Evolutionary conservation across 768 basidiomycete species (phyloP).

Genomic region (Leccinum arenicola): DNA sequence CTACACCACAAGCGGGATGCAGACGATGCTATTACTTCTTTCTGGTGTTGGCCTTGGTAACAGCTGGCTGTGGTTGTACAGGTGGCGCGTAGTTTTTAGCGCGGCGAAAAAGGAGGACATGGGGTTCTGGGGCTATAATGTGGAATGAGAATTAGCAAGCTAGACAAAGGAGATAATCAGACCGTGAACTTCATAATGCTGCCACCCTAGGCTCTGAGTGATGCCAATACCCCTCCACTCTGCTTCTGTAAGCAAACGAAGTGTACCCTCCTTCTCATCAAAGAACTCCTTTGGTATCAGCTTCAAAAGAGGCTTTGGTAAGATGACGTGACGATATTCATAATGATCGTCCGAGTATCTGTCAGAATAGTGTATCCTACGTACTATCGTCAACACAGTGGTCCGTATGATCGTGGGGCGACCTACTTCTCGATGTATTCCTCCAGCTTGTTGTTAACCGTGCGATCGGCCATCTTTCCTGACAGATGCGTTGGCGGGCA

Average conservation of each 20-base stretch:
- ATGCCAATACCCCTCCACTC: slow-evolving; percentile 99
- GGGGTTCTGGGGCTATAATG: slow-evolving; percentile 78
- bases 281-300: slow-evolving; percentile 88
- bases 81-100: slow-evolving; percentile 63
- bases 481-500: slow-evolving; percentile 2
- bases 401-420: slow-evolving; percentile 9
- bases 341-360: slow-evolving; percentile 89
- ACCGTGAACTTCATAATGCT: slow-evolving; percentile 98
- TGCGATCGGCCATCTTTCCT: slow-evolving; percentile 29
- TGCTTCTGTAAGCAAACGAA: slow-evolving; percentile 78
- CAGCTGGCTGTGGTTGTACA: slow-evolving; percentile 40
- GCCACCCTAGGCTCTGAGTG: slow-evolving; percentile 94
- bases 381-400: slow-evolving; percentile 15
- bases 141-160: slow-evolving; percentile 12
- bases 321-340: slow-evolving; percentile 96
- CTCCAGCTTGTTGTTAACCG: slow-evolving; percentile 54
- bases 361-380: slow-evolving; percentile 86
- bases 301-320: slow-evolving; percentile 93
- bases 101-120: slow-evolving; percentile 91
- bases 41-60: slow-evolving; percentile 39
- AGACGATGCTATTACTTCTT: slow-evolving; percentile 35
- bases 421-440: slow-evolving; percentile 78
- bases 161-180: slow-evolving; percentile 16
- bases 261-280: slow-evolving; percentile 70
- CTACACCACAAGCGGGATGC: slow-evolving; percentile 12